Evolutionary conservation across 768 basidiomycete species (phyloP).

Genomic region (Podaxis sp.): DNA sequence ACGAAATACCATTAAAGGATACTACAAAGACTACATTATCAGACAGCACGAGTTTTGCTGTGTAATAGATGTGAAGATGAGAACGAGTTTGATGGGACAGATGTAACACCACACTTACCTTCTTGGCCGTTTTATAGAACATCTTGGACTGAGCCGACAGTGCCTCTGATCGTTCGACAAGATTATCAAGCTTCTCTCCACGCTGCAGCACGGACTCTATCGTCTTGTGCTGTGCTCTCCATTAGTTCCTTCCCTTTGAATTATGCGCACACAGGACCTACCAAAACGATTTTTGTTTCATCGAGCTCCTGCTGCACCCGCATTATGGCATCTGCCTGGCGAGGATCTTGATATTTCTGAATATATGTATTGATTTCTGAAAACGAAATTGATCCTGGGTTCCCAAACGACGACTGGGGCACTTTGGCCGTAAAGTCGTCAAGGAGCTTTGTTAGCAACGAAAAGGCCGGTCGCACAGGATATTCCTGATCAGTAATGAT

Average conservation of each 20-base stretch:
- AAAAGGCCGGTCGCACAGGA: slow-evolving; percentile 94
- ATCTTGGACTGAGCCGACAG: slow-evolving; percentile 90
- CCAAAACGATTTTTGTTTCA: slow-evolving; percentile 98
- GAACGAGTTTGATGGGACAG: slow-evolving; percentile 11
- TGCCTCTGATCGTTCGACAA: slow-evolving; percentile 90
- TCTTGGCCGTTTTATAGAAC: slow-evolving; percentile 99
- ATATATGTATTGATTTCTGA: slow-evolving; percentile 74
- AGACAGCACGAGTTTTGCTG: slow-evolving; percentile 97
- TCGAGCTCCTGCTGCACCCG: slow-evolving; percentile 96
- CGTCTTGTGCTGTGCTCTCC: slow-evolving; percentile 81
- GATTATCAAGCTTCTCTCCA: slow-evolving; percentile 93
- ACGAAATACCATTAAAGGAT: not conserved
- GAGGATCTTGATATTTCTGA: slow-evolving; percentile 93
- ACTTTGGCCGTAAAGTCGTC: slow-evolving; percentile 88
- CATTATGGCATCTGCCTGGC: slow-evolving; percentile 98
- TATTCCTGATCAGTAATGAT: slow-evolving; percentile 96
- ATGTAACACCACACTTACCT: slow-evolving; percentile 47
- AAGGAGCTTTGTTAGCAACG: slow-evolving; percentile 85
- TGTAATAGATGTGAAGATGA: slow-evolving; percentile 2
- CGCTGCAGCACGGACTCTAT: slow-evolving; percentile 96
- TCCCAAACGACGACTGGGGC: slow-evolving; percentile 62
- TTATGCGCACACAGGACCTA: slow-evolving; percentile 33
- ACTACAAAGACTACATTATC: slow-evolving; percentile 51
- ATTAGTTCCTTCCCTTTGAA: not conserved
- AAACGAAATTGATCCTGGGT: slow-evolving; percentile 69